These are phyloP conservation scores for Globisporangium heterothallicum DNA, from an alignment of 352 stramenopile species.

Conservation along the genomic window DNA sequence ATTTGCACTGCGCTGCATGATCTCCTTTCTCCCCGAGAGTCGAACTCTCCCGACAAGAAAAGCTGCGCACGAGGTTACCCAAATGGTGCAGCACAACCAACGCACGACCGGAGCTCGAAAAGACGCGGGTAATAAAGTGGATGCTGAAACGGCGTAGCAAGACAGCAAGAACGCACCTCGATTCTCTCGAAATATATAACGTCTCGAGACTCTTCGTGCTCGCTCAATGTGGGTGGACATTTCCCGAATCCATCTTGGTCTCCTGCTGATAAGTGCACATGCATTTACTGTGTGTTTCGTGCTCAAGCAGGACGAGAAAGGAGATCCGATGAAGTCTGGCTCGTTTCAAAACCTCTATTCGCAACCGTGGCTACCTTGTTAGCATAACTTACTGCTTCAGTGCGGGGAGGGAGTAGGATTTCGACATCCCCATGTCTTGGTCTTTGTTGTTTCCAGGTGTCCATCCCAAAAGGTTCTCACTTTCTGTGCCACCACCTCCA, in stretches of 20 bases:
- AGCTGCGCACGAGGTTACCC: not conserved
- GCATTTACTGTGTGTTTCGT: too few relatives aligned
- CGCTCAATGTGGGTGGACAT: not conserved
- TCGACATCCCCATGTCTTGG: slow-evolving; percentile 26
- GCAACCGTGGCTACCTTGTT: too few relatives aligned
- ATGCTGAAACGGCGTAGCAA: not conserved
- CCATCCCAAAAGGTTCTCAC: slow-evolving; percentile 36
- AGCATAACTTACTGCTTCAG: slow-evolving; percentile 38
- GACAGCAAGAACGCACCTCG: not conserved
- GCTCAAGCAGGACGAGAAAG: too few relatives aligned
- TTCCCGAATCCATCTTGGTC: not conserved
- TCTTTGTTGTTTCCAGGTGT: slow-evolving; percentile 22
- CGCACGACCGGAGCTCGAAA: not conserved
- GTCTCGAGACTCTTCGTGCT: not conserved
- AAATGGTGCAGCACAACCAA: not conserved
- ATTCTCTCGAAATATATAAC: not conserved
- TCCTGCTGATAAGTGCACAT: too few relatives aligned
- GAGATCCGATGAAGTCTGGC: too few relatives aligned
- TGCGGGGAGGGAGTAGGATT: slow-evolving; percentile 48
- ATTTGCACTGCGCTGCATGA: not conserved
- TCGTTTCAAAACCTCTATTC: too few relatives aligned
- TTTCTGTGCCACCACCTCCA: slow-evolving; percentile 1
- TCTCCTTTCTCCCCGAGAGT: not conserved
- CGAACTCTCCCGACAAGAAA: not conserved
- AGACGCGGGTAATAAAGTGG: not conserved